A percentile compares a stretch with the other conserved stretches of the same genome.
phyloP scores from a whole-genome alignment of 2,329 filamentous ascomycete species.

The Cladosporium sp. region DNA sequence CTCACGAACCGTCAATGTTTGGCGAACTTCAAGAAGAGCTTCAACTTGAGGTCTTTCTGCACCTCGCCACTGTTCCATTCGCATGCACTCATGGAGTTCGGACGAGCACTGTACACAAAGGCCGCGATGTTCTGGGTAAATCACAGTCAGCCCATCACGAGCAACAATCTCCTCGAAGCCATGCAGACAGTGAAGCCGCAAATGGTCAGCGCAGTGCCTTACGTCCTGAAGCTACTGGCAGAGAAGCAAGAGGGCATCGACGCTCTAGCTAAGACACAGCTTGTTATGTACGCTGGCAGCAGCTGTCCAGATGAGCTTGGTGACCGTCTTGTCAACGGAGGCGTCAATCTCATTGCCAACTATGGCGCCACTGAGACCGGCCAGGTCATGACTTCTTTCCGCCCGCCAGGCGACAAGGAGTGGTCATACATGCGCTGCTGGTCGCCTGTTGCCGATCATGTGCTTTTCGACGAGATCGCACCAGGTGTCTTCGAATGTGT shows the following conservation, averaged over 20 bases:
- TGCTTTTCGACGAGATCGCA: conserved; percentile 38
- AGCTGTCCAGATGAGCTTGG: conserved; percentile 38
- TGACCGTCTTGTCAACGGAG: conserved; percentile 33
- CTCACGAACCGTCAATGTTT: conserved; percentile 56
- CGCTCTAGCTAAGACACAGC: conserved; percentile 29
- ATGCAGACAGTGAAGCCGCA: conserved; percentile 41
- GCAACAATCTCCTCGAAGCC: conserved; percentile 33
- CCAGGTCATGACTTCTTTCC: conserved; percentile 61
- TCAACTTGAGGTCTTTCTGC: conserved; percentile 53
- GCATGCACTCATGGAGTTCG: conserved; percentile 58
- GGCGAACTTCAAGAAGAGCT: conserved; percentile 49
- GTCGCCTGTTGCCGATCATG: conserved; percentile 31
- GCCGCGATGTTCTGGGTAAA: conserved; percentile 58
- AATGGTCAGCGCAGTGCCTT: conserved; percentile 61
- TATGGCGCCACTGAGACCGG: conserved; percentile 59
- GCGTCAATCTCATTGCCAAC: conserved; percentile 38
- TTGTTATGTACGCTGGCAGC: conserved; percentile 37
- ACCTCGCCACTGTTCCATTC: conserved; percentile 62
- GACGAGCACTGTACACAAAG: conserved; percentile 53
- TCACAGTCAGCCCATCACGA: conserved; percentile 56
- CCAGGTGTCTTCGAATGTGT: conserved; percentile 45
- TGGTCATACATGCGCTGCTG: conserved; percentile 60
- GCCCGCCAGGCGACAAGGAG: conserved; percentile 53
- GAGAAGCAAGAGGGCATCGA: conserved; percentile 56
- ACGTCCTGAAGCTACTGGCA: conserved; percentile 62